Percentiles rank a stretch among this genome's conserved stretches.
These are phyloP conservation scores for Citrus cavaleriei DNA, from an alignment of 345 rosid species.

Conservation along the genomic window DNA sequence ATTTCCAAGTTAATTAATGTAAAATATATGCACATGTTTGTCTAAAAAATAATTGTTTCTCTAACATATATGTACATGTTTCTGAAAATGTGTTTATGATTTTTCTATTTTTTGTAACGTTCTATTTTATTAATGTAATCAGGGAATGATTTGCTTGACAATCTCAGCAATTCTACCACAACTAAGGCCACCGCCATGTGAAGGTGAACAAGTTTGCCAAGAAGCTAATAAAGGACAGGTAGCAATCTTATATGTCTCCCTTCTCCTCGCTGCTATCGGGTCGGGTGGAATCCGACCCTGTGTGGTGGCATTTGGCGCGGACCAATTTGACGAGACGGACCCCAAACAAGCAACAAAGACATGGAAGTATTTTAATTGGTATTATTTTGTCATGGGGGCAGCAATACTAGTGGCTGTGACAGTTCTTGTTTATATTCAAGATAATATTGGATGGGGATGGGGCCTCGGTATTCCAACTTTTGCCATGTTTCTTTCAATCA, in stretches of 20 bases:
- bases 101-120: background rate
- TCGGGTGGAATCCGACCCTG: conserved; percentile 83
- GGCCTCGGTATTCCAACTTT: conserved; percentile 80
- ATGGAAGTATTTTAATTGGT: conserved; percentile 89
- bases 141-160: conserved; percentile 81
- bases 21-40: no score
- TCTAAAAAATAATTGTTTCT: no score
- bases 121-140: background rate
- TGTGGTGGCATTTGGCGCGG: conserved; percentile 86
- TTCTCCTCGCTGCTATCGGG: conserved; percentile 70
- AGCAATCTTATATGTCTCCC: conserved; percentile 60
- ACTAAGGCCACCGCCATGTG: conserved; percentile 73
- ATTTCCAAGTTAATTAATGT: no score
- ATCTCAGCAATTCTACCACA: conserved; percentile 70
- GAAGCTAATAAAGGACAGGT: conserved; percentile 59
- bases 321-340: conserved; percentile 69
- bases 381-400: conserved; percentile 81
- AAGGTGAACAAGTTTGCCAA: conserved; percentile 48
- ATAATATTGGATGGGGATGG: conserved; percentile 80
- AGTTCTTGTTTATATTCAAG: conserved; percentile 74
- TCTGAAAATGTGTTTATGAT: no score
- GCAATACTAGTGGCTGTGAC: conserved; percentile 68
- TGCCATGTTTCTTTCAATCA: conserved; percentile 64
- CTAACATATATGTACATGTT: no score
- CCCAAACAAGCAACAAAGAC: conserved; percentile 57